Evolutionary conservation across 2,329 filamentous ascomycete genomes (phyloP), one percentile per base, ranked within the genome.

Genomic region (Setomelanomma holmii): DNA sequence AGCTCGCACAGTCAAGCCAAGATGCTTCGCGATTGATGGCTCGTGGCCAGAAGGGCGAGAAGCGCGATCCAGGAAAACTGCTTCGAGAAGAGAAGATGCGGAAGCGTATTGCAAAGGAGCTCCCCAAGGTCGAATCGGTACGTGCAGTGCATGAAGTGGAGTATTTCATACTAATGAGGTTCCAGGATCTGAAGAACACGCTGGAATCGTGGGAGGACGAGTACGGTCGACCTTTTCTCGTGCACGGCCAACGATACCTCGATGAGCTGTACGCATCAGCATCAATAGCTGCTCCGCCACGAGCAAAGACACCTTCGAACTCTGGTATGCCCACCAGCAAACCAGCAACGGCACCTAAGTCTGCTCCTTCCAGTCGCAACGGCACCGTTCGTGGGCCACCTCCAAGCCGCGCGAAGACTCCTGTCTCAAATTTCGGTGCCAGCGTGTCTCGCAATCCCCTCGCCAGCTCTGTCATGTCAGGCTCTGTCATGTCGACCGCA

Each of bases 1-100:
- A 96, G 50, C 84, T 99, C 10, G 85, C 87, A n/a, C 85, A 89
- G 38, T 96, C 93, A 1, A 96, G 91, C 66, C 93, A 97, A 71
- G 96, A 99, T 74, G 93, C 95, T 12, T 97, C 93, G 5, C 88
- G 95, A 39, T 81, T 99, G 23, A 92, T 98, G 88, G 86, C 87
- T 66, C 91, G 93, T 55, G 93, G 93, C 2, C 88, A 91, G 62
- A 96, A 96, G 78, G 93, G 93, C 48, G 93, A 98, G 78, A 91
- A 88, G 75, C 90, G 96, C 58, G 95, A 99, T 70, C 95, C 95
- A 2, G 93, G 92, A 44, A 95, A 96, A 77, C 82, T 99, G 14
- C 81, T 99, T 45, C 85, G 95, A 23, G 95, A 99, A 72, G 95
- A 99, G 78, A 99, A 98, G 83, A 96, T 96, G 91, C 87, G 95